Evolutionary conservation across 495 filamentous ascomycete genomes (phyloP).

Genomic region (Xylaria acuta): DNA sequence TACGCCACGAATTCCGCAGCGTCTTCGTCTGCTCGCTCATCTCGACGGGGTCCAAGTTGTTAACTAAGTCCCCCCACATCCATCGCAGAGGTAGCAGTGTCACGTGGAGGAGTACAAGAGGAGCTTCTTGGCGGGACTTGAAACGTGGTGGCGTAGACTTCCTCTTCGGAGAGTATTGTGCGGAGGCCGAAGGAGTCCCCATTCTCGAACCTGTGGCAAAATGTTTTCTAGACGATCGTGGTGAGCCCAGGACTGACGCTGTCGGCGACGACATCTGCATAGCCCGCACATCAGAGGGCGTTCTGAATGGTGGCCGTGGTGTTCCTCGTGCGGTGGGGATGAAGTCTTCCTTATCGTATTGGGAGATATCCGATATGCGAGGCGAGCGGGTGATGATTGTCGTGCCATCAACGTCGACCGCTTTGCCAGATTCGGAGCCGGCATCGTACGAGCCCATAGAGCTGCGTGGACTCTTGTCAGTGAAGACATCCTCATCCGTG

Average conservation of each 20-base stretch:
- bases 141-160: slow-evolving; percentile 61
- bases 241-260: slow-evolving; percentile 53
- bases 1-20: slow-evolving; percentile 73
- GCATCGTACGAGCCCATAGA: slow-evolving; percentile 51
- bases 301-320: slow-evolving; percentile 54
- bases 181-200: slow-evolving; percentile 51
- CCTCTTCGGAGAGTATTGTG: slow-evolving; percentile 63
- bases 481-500: slow-evolving; percentile 63
- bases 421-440: slow-evolving; percentile 33
- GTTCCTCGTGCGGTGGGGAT: slow-evolving; percentile 47
- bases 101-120: slow-evolving; percentile 87
- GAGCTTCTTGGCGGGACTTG: slow-evolving; percentile 58
- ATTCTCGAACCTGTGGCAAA: slow-evolving; percentile 56
- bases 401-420: slow-evolving; percentile 32
- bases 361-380: slow-evolving; percentile 49
- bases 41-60: slow-evolving; percentile 47
- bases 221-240: slow-evolving; percentile 52
- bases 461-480: slow-evolving; percentile 55
- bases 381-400: slow-evolving; percentile 49
- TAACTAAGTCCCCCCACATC: slow-evolving; percentile 65
- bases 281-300: slow-evolving; percentile 75
- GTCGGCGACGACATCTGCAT: slow-evolving; percentile 80
- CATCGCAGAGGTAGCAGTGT: slow-evolving; percentile 77
- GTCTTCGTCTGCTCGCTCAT: slow-evolving; percentile 61
- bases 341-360: slow-evolving; percentile 49